Evolutionary conservation across 768 basidiomycete genomes (phyloP).

Genomic region (Pulveroboletus sp.): DNA sequence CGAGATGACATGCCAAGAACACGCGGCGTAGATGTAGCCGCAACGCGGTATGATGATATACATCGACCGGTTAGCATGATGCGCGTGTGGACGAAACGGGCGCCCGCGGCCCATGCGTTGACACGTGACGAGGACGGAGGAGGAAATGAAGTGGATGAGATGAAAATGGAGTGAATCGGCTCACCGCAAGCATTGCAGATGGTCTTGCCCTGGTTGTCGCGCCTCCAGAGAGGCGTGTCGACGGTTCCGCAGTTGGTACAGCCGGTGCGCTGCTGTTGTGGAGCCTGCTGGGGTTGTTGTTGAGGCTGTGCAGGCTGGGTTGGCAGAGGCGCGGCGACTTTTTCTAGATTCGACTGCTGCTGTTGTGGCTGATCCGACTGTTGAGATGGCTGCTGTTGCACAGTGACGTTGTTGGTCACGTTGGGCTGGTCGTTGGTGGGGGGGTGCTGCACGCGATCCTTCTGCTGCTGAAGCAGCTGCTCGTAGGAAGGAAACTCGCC

Average conservation of each 20-base stretch:
- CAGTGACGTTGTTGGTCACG: conserved; percentile 7
- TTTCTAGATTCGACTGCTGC: conserved; percentile 16
- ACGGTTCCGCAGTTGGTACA: conserved; percentile 77
- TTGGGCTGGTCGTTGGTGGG: conserved; percentile 13
- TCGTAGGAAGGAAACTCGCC: conserved; percentile 30
- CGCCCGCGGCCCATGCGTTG: conserved; percentile 32
- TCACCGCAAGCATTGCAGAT: conserved; percentile 90
- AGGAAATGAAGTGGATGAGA: conserved; percentile 34
- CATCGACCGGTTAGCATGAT: conserved; percentile 28
- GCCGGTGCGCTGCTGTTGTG: conserved; percentile 39
- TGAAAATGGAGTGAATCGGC: conserved; percentile 36
- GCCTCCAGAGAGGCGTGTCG: conserved; percentile 80
- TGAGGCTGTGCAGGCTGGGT: conserved; percentile 21
- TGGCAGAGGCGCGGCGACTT: conserved; percentile 28
- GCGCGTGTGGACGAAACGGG: conserved; percentile 26
- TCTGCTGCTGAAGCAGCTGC: conserved; percentile 29
- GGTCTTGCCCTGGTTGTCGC: conserved; percentile 75
- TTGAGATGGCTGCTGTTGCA: conserved; percentile 12
- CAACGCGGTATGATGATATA: conserved; percentile 33
- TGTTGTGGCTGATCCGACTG: conserved; percentile 18
- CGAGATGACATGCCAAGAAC: conserved; percentile 33
- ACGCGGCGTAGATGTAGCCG: conserved; percentile 31
- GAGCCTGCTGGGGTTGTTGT: conserved; percentile 23
- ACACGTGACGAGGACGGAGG: conserved; percentile 40
- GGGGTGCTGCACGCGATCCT: conserved; percentile 26